phyloP scores from a whole-genome alignment of 306 rosid genomes.

The Coriaria nepalensis region DNA sequence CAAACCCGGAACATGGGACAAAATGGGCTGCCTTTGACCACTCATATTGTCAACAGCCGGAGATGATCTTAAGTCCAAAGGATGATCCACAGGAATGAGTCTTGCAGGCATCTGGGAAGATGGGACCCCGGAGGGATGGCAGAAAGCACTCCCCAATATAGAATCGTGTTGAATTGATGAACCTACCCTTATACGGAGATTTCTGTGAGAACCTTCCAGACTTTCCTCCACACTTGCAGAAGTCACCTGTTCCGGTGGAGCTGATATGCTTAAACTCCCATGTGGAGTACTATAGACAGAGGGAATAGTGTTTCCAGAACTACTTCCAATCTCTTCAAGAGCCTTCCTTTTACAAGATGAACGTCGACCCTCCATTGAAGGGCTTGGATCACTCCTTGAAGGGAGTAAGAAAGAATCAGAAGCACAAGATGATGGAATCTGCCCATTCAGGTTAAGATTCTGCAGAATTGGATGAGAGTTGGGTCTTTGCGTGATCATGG shows the following conservation, averaged over 20 bases:
- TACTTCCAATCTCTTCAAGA: constrained; percentile 63
- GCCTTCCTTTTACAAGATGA: constrained; percentile 77
- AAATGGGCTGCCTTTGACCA: constrained; percentile 48
- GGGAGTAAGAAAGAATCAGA: constrained; percentile 52
- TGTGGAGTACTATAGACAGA: constrained; percentile 36
- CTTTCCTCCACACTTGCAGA: constrained; percentile 36
- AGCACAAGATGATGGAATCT: constrained; percentile 24
- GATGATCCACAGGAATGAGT: constrained; percentile 38
- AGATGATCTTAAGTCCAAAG: constrained; percentile 46
- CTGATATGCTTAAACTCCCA: constrained; percentile 30
- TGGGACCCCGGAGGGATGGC: constrained; percentile 38
- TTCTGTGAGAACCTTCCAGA: constrained; percentile 47
- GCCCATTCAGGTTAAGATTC: constrained; percentile 54
- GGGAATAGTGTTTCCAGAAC: constrained; percentile 37
- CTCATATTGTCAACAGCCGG: constrained; percentile 36
- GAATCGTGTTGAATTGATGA: constrained; percentile 50
- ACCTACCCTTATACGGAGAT: constrained; percentile 53
- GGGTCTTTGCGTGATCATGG: constrained; percentile 38
- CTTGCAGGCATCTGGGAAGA: constrained; percentile 34
- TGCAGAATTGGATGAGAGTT: constrained; percentile 34
- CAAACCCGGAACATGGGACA: constrained; percentile 42
- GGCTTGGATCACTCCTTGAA: constrained; percentile 38
- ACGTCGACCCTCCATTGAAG: constrained; percentile 60
- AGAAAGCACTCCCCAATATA: constrained; percentile 29
- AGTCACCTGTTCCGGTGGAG: constrained; percentile 38